phyloP scores from a whole-genome alignment of 2,329 filamentous ascomycete genomes.

The Trichoderma sp. region DNA sequence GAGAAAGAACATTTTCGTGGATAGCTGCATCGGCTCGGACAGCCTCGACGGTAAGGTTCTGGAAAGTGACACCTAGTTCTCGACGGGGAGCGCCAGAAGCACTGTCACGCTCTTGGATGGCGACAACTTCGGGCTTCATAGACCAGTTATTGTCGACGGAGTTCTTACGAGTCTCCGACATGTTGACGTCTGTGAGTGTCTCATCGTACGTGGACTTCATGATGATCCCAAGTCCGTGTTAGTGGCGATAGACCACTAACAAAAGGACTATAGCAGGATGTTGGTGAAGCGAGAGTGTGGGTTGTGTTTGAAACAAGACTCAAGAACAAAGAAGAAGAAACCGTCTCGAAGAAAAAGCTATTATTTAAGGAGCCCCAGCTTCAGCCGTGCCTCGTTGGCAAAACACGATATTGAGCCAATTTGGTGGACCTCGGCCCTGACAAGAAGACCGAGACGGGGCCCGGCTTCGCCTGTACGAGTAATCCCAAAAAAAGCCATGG shows the following conservation, averaged over 20 bases:
- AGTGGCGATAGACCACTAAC: not conserved
- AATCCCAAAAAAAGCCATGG: not conserved
- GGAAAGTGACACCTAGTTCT: constrained; percentile 65
- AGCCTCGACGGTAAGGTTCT: constrained; percentile 63
- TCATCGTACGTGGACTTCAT: constrained; percentile 34
- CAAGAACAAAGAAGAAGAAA: not conserved
- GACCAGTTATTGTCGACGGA: constrained; percentile 42
- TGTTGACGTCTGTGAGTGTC: constrained; percentile 29
- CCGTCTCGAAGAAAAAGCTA: not conserved
- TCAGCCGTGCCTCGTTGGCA: not conserved
- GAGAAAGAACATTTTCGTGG: constrained; percentile 64
- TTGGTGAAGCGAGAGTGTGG: not conserved
- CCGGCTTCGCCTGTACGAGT: not conserved
- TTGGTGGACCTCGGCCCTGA: constrained; percentile 16
- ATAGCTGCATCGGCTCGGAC: constrained; percentile 62
- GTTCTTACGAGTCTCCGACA: constrained; percentile 17
- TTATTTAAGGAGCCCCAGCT: not conserved
- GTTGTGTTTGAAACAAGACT: not conserved
- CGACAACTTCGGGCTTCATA: constrained; percentile 50
- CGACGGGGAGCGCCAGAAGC: constrained; percentile 49
- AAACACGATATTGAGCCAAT: not conserved
- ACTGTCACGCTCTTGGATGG: constrained; percentile 44
- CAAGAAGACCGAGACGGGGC: constrained; percentile 7
- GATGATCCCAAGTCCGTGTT: constrained; percentile 3
- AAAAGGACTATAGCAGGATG: not conserved